A percentile compares a stretch with the other conserved stretches of the same genome.
Evolutionary conservation across 2,329 filamentous ascomycete genomes (phyloP).

Genomic region (Akanthomyces lecanii): DNA sequence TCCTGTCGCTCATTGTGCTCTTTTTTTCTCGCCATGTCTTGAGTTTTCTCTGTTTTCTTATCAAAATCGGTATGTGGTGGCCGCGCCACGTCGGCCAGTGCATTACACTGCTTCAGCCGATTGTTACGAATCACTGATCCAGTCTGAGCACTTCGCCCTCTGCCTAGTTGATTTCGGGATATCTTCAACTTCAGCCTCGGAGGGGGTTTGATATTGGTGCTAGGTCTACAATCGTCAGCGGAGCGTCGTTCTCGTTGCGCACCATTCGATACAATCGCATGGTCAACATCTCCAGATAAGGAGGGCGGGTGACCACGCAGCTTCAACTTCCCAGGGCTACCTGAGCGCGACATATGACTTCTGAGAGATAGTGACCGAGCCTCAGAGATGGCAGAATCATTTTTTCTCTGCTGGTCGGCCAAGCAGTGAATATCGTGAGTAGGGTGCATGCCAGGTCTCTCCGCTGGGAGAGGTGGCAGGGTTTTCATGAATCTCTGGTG

Average conservation of each 20-base stretch:
- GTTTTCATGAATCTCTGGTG: slow-evolving; percentile 50
- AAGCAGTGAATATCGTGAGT: neutral
- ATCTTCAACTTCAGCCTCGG: slow-evolving; percentile 32
- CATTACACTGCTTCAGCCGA: slow-evolving; percentile 31
- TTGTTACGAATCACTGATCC: slow-evolving; percentile 21
- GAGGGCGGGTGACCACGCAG: slow-evolving; percentile 25
- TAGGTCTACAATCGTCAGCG: slow-evolving; percentile 12
- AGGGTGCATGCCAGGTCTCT: slow-evolving; percentile 8
- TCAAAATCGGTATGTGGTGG: slow-evolving; percentile 20
- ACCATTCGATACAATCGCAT: neutral
- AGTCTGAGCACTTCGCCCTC: slow-evolving; percentile 17
- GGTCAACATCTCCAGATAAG: slow-evolving; percentile 16
- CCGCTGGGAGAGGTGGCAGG: slow-evolving; percentile 42
- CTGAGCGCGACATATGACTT: slow-evolving; percentile 9
- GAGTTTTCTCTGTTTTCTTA: slow-evolving; percentile 17
- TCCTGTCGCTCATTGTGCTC: neutral
- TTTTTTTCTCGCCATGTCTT: neutral
- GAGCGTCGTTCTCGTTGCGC: neutral
- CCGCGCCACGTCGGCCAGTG: slow-evolving; percentile 28
- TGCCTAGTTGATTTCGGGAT: slow-evolving; percentile 28
- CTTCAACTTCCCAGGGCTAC: slow-evolving; percentile 26
- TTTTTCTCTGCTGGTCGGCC: neutral
- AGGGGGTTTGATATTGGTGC: slow-evolving; percentile 21
- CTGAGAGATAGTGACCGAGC: slow-evolving; percentile 15
- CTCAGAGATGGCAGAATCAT: slow-evolving; percentile 13